Base-by-base conservation (phyloP, 2,329 filamentous ascomycete species). In the Trichocomaceae sp. region DNA sequence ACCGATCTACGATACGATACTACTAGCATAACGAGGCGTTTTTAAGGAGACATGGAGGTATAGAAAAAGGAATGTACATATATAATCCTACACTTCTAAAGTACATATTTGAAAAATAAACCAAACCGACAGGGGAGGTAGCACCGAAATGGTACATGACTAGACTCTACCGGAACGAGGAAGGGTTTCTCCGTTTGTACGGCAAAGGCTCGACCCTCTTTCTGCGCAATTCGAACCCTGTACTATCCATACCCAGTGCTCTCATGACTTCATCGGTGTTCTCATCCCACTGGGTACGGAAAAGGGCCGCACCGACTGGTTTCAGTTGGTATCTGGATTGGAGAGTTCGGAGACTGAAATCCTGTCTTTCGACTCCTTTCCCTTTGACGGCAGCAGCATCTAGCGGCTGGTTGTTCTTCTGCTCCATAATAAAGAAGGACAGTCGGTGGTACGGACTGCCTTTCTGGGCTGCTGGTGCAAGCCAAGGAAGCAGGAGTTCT, bases 391-490 rank as follows among this genome's bases (percentile, higher is more conserved):
- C 73, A 39, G 74, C 75, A 23, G 80, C 72, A 64, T 90, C 83
- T 60, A 90, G 66, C 3, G 71, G 73, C 59, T 79, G 64, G 52
- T 80, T 83, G 52, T 83, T 75, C 50, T 80, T 77, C 72, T 99
- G 93, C 75, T 95, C 83, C 49, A 97, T 77, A 20, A 99, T 76
- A 68, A 93, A 87, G 57, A 97, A 75, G 47, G 86, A 85, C 53
- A 97, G 78, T 51, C 93, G 87, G 73, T 97, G 93, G 75, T 97
- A 96, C 1, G 88, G 88, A 2, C 86, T 82, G 55, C 93, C 93
- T 77, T 93, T 95, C 69, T 96, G 88, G 0, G 90, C 85, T 67
- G 87, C 89, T 1, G 93, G 87, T 0, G 92, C 86, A 22, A 91
- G 76, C 89, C 92, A 99, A 1, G 90, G 85, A 1, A 83, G 71